A percentile compares a stretch with the other conserved stretches of the same genome.
Evolutionary conservation across 169 alveolate genomes (phyloP).

Genomic region (Cryptosporidium canis): DNA sequence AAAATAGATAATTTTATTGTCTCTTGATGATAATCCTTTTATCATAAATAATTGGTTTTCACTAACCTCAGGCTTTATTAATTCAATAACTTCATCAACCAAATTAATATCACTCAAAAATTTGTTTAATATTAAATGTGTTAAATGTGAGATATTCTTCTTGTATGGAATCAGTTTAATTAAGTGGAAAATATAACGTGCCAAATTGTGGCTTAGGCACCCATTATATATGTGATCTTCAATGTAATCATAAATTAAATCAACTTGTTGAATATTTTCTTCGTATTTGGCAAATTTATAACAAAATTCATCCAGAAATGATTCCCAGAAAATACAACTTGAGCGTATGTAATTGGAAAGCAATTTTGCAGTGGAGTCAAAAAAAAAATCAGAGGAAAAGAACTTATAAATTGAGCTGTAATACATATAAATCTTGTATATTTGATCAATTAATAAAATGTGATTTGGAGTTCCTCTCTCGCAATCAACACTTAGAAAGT

Average conservation of each 20-base stretch:
- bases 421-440: background rate
- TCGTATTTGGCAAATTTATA: background rate
- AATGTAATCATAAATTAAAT: background rate
- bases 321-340: background rate
- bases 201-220: background rate
- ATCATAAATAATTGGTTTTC: background rate
- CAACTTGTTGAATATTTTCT: background rate
- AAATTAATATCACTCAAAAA: background rate
- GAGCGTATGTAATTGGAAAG: background rate
- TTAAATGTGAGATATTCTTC: background rate
- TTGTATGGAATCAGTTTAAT: background rate
- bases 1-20: background rate
- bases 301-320: background rate
- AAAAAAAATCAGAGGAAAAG: background rate
- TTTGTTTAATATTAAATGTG: constrained; percentile 1
- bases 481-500: background rate
- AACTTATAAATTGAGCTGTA: constrained; percentile 2
- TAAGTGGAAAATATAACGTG: background rate
- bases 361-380: background rate
- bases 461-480: background rate
- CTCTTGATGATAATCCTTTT: background rate
- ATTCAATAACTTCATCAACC: constrained; percentile 8
- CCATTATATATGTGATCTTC: constrained; percentile 8
- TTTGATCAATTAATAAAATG: background rate
- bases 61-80: background rate